phyloP scores from a whole-genome alignment of 2,329 filamentous ascomycete species.

The Penicillium griseofulvum region DNA sequence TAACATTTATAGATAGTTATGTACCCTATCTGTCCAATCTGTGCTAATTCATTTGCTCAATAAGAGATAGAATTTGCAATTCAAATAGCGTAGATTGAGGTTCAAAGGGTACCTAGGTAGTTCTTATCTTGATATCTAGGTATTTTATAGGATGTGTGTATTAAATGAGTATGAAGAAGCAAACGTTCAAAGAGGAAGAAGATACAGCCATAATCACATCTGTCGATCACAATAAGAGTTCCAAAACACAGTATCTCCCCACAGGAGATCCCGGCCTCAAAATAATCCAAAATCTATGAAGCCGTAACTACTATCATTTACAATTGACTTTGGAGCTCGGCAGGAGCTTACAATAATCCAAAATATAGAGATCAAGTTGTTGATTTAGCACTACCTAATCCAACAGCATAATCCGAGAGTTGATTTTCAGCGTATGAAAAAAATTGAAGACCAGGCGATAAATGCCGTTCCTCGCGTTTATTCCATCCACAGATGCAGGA shows the following conservation, averaged over 20 bases:
- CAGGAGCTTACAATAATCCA: conserved; percentile 6
- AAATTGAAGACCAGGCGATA: conserved; percentile 52
- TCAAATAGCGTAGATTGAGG: too few relatives aligned
- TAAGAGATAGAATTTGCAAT: too few relatives aligned
- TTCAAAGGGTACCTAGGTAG: too few relatives aligned
- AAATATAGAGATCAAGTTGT: conserved; percentile 17
- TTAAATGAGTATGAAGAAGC: too few relatives aligned
- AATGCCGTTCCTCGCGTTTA: conserved; percentile 55
- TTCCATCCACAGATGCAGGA: conserved; percentile 47
- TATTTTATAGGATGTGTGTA: too few relatives aligned
- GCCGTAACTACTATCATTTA: neutral
- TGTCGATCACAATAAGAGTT: neutral
- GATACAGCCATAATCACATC: neutral
- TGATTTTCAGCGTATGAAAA: conserved; percentile 37
- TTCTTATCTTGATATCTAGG: too few relatives aligned
- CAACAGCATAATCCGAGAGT: conserved; percentile 23
- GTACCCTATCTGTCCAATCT: neutral
- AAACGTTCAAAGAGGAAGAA: neutral
- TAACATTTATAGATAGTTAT: neutral
- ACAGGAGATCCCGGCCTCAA: conserved; percentile 6
- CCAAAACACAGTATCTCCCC: neutral
- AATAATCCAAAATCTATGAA: neutral
- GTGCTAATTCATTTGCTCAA: neutral
- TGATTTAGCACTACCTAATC: conserved; percentile 26
- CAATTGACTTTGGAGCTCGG: neutral